A percentile compares a stretch with the other conserved stretches of the same genome.
phyloP scores from a whole-genome alignment of 2,329 filamentous ascomycete genomes.

The Ceratocystis ficicola region DNA sequence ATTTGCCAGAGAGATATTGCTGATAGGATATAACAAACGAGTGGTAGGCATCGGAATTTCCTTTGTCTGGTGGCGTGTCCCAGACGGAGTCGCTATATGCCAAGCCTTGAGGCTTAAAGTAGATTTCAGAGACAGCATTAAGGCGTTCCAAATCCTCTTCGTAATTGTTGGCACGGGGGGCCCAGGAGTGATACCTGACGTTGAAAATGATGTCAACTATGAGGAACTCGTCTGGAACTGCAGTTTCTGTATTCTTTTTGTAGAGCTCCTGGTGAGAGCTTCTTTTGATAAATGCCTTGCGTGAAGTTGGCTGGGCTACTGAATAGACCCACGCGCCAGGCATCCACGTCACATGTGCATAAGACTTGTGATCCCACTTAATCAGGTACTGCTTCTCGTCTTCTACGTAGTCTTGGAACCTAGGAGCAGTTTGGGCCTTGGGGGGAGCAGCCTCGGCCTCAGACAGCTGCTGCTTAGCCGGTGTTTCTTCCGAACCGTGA shows the following conservation, averaged over 20 bases:
- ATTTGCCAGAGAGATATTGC: slow-evolving; percentile 70
- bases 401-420: slow-evolving; percentile 36
- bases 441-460: background rate
- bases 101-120: slow-evolving; percentile 87
- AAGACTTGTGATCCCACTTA: slow-evolving; percentile 73
- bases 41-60: slow-evolving; percentile 54
- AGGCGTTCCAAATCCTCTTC: slow-evolving; percentile 59
- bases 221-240: slow-evolving; percentile 76
- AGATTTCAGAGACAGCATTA: slow-evolving; percentile 57
- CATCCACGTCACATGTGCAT: slow-evolving; percentile 76
- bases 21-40: slow-evolving; percentile 75
- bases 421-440: background rate
- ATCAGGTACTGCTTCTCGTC: slow-evolving; percentile 85
- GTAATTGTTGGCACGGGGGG: slow-evolving; percentile 33
- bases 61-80: slow-evolving; percentile 63
- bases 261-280: slow-evolving; percentile 45
- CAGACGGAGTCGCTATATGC: slow-evolving; percentile 84
- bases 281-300: slow-evolving; percentile 63
- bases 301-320: slow-evolving; percentile 49
- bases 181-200: slow-evolving; percentile 43
- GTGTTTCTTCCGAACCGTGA: slow-evolving; percentile 15
- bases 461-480: slow-evolving; percentile 18
- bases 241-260: slow-evolving; percentile 60
- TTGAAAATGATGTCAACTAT: slow-evolving; percentile 81
- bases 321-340: slow-evolving; percentile 82